Conservation (phyloP, 2,329 filamentous ascomycete genomes). For the Aspergillus unguis region DNA sequence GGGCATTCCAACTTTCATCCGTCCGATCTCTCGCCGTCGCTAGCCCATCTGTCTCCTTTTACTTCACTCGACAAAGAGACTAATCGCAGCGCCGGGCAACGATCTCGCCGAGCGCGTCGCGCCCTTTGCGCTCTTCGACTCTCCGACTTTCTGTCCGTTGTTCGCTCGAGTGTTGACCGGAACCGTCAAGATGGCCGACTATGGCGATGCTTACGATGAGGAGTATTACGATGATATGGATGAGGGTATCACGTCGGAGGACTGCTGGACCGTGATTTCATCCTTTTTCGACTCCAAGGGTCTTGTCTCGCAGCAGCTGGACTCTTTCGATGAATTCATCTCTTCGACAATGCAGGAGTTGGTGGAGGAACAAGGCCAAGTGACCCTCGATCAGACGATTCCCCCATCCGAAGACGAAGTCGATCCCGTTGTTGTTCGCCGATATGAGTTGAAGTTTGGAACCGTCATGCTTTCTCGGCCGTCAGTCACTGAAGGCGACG, state of each 20-base stretch:
- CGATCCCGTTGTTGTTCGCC: constrained; percentile 76
- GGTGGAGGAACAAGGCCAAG: constrained; percentile 83
- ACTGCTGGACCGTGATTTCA: constrained; percentile 97
- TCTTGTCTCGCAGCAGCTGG: constrained; percentile 93
- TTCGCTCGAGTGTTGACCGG: constrained; percentile 11
- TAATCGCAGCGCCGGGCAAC: constrained; percentile 14
- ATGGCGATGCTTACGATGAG: constrained; percentile 65
- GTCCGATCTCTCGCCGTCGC: constrained; percentile 24
- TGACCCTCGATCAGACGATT: constrained; percentile 91
- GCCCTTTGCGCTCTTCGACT: constrained; percentile 23
- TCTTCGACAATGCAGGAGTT: constrained; percentile 91
- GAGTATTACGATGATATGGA: constrained; percentile 65
- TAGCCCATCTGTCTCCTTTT: constrained; percentile 3
- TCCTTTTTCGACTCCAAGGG: constrained; percentile 96
- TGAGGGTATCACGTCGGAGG: constrained; percentile 85
- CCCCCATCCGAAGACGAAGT: constrained; percentile 69
- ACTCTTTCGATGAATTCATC: constrained; percentile 97
- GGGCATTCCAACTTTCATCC: constrained; percentile 25
- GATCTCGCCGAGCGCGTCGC: constrained; percentile 26
- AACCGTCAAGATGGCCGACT: constrained; percentile 50
- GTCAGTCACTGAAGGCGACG: constrained; percentile 89
- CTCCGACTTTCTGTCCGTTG: background rate
- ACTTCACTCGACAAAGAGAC: background rate
- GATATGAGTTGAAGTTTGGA: constrained; percentile 94
- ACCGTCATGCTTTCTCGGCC: constrained; percentile 85